A percentile compares a stretch with the other conserved stretches of the same genome.
Evolutionary conservation across 495 filamentous ascomycete species (phyloP).

Genomic region (Lepidopterella palustris): DNA sequence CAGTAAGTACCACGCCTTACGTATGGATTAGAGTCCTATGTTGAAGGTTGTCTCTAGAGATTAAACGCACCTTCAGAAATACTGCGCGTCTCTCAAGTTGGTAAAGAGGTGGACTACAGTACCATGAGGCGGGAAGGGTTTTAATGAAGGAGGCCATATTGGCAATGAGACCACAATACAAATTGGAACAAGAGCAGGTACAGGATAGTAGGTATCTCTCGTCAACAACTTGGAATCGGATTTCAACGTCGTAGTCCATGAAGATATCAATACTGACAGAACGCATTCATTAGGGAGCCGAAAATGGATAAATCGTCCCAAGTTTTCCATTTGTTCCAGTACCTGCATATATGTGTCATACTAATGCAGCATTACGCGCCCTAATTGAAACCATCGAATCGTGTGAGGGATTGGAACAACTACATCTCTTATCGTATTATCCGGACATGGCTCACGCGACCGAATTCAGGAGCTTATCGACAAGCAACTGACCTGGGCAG

Average conservation of each 20-base stretch:
- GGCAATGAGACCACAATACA: neutral
- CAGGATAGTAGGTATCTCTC: too few relatives aligned
- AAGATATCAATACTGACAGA: too few relatives aligned
- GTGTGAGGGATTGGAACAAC: too few relatives aligned
- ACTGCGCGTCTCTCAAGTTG: constrained; percentile 1
- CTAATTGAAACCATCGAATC: too few relatives aligned
- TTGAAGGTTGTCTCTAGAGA: neutral
- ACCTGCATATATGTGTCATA: neutral
- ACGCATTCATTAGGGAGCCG: too few relatives aligned
- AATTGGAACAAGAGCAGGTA: too few relatives aligned
- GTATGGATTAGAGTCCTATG: neutral
- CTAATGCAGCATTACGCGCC: neutral
- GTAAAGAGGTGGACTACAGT: constrained; percentile 1
- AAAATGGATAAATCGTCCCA: neutral
- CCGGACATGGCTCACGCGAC: too few relatives aligned
- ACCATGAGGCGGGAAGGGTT: constrained; percentile 1
- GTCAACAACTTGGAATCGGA: neutral
- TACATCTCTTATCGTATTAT: too few relatives aligned
- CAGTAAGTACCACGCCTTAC: constrained; percentile 55
- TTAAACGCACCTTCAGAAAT: neutral
- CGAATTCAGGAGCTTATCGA: too few relatives aligned
- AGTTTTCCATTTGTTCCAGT: neutral
- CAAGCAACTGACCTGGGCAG: too few relatives aligned
- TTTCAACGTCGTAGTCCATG: neutral
- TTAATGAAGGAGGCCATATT: neutral